Conservation (phyloP, 2,329 filamentous ascomycete species). For the Fusarium sp. region DNA sequence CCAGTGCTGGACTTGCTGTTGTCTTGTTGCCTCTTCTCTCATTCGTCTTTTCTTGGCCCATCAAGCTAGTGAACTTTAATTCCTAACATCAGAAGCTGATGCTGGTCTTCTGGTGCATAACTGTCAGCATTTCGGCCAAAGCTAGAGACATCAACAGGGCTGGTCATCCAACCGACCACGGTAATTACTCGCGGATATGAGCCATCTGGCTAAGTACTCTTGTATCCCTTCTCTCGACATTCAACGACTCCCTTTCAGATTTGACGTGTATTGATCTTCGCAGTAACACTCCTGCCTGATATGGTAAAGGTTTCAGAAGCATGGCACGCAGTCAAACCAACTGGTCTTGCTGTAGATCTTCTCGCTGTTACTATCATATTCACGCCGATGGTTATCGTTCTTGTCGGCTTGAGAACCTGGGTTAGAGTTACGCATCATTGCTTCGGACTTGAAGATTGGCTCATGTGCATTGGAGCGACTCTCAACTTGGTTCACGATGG, state of each 20-base stretch:
- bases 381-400: neutral
- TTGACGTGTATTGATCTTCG: too few relatives aligned
- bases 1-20: neutral
- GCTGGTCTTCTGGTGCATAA: neutral
- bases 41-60: neutral
- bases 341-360: slow-evolving; percentile 1
- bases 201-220: neutral
- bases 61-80: too few relatives aligned
- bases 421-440: neutral
- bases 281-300: neutral
- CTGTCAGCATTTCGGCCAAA: neutral
- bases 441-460: slow-evolving; percentile 12
- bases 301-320: neutral
- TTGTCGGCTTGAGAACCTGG: slow-evolving; percentile 1
- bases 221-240: neutral
- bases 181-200: neutral
- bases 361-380: neutral
- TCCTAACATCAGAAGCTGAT: neutral
- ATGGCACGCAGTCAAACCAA: slow-evolving; percentile 3
- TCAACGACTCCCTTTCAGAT: neutral
- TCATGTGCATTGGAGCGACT: slow-evolving; percentile 11
- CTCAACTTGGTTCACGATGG: slow-evolving; percentile 14
- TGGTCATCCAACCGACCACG: neutral
- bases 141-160: neutral
- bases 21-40: neutral